Evolutionary conservation across 345 rosid species (phyloP), one percentile per base, ranked within the genome.

Genomic region (Fremontodendron californicum): DNA sequence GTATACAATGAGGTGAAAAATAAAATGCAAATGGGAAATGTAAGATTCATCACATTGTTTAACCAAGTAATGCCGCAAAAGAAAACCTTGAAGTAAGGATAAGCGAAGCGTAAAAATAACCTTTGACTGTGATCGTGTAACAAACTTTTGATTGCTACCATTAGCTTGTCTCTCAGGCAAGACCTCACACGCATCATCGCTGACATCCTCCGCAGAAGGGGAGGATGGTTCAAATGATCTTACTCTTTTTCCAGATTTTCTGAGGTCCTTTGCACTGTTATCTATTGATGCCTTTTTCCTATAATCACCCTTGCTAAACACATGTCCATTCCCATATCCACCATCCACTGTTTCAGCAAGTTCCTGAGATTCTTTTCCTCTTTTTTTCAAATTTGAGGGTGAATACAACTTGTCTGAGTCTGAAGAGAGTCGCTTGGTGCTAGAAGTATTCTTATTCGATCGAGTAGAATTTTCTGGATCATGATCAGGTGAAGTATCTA

Each of bases 401-500:
- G 40, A 45, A 75, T 15, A 70, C 18, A 55, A 64, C 78, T 83
- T 87, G 78, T 82, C 87, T 19, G 91, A 84, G 82, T 73, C 48
- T 40, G 78, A 65, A 45, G 64, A 7, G 3, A 81, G 58, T 11
- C 57, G 68, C 81, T 81, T 87, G 73, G 78, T 48, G 62, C 81
- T 77, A 31, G 78, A 58, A 46, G 78, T 51, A 57, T 58, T 66
- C 71, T 79, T 81, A 73, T 75, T 79, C 42, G 85, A 73, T 42
- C 70, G 87, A 63, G 79, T 54, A 76, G 75, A 51, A 71, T 58
- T 18, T 10, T 61, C 77, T 29, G 52, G 79, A 78, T 66, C 58
- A 74, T 74, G 46, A 73, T 85, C 89, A 71, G 91, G 84, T 81
- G 94, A 85, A 64, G 83, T 33, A 25, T 85, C 97, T 88, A 75